Percentiles rank a stretch among this genome's conserved stretches.
These are phyloP conservation scores for Rhizopogon vulgaris DNA, from an alignment of 768 basidiomycete species.

Conservation along the genomic window DNA sequence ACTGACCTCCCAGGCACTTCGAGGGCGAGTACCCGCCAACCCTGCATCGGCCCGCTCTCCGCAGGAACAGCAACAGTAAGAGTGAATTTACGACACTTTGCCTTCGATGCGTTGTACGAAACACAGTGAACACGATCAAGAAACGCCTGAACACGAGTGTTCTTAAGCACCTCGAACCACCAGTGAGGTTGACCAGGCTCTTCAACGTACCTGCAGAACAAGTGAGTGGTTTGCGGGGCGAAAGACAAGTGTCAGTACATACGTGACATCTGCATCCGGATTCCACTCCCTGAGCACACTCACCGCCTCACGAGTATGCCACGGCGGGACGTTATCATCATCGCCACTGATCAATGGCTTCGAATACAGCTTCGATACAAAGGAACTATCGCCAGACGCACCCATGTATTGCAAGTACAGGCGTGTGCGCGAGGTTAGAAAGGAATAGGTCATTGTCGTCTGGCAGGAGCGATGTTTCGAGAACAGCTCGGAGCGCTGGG, in stretches of 20 bases:
- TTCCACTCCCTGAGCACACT: conserved; percentile 55
- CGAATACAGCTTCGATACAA: neutral
- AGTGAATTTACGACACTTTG: conserved; percentile 39
- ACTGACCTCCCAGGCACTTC: conserved; percentile 62
- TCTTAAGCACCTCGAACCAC: conserved; percentile 57
- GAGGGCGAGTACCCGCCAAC: conserved; percentile 59
- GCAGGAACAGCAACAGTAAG: conserved; percentile 66
- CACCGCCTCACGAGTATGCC: conserved; percentile 71
- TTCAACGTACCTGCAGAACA: conserved; percentile 48
- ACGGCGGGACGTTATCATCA: conserved; percentile 84
- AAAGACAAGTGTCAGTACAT: conserved; percentile 11
- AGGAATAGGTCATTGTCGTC: conserved; percentile 88
- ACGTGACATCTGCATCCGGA: conserved; percentile 47
- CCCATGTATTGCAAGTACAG: conserved; percentile 78
- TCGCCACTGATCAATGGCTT: conserved; percentile 41
- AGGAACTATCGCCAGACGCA: conserved; percentile 22
- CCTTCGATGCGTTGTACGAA: neutral
- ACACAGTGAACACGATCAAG: conserved; percentile 31
- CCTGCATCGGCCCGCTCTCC: conserved; percentile 66
- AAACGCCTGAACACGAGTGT: conserved; percentile 49
- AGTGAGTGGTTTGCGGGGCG: neutral
- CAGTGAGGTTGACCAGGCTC: conserved; percentile 62
- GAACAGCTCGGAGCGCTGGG: conserved; percentile 62
- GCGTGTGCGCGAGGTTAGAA: conserved; percentile 66
- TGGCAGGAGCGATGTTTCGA: conserved; percentile 68